Evolutionary conservation across 2,329 filamentous ascomycete genomes (phyloP), one percentile per base, ranked within the genome.

Genomic region (Metarhizium humberi): DNA sequence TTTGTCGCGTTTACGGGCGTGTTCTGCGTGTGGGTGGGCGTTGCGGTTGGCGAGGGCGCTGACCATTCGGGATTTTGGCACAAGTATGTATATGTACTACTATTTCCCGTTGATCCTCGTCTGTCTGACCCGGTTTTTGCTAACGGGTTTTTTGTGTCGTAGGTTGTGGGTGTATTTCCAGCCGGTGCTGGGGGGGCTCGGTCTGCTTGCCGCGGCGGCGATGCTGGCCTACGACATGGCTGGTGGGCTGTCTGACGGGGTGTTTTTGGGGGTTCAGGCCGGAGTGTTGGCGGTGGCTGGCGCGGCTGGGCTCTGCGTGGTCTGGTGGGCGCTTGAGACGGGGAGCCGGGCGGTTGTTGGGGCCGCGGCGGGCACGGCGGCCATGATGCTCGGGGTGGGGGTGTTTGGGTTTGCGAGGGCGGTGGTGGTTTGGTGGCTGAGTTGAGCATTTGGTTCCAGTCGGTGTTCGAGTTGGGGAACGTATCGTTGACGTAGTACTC

Each of bases 401-500:
- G 36, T 64, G 20, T 58, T 68, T 36, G 67, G 62, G 14, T 70
- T 70, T 36, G 42, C 61, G 47, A 60, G 68, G 20, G 64, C 64
- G 0, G 65, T 58, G 40, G 58, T 65, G 6, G 50, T 69, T 2
- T 70, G 67, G 66, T 66, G 56, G 53, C 50, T 53, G 38, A 13
- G 20, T 32, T 32, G 50, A 49, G 20, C 25, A 4, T 4, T 25
- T 46, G 43, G 16, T 14, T 18, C n/a, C n/a, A n/a, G n/a, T n/a
- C n/a, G 40, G 16, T 46, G 43, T 20, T 10, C 4, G n/a, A 18
- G 16, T n/a, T 43, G 40, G 6, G 40, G 40, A 18, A 14, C 2
- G 11, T 43, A 14, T 10, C n/a, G 40, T 6, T 13, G 8, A 10
- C 34, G 13, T 36, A 36, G 13, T 36, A 36, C 34, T 36, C 34